phyloP scores from a whole-genome alignment of 352 stramenopile species.

The Achlya hypogyna region DNA sequence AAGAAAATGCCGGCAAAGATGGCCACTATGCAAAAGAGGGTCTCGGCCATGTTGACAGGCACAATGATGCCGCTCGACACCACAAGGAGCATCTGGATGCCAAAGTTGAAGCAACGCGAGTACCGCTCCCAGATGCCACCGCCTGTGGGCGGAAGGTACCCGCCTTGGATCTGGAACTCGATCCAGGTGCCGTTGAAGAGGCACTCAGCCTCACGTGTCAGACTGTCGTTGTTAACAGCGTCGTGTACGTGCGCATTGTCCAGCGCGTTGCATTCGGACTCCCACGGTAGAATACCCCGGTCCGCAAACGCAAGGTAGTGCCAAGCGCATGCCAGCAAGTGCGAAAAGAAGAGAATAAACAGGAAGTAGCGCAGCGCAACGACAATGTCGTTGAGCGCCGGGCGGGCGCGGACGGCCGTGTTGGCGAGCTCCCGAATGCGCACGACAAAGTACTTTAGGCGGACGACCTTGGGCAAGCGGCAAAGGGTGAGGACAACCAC shows the following conservation, averaged over 20 bases:
- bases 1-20: constrained; percentile 22
- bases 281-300: constrained; percentile 17
- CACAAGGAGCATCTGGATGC: constrained; percentile 22
- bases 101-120: constrained; percentile 21
- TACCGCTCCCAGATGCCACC: constrained; percentile 19
- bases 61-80: constrained; percentile 16
- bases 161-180: constrained; percentile 19
- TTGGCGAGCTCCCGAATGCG: constrained; percentile 13
- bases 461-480: constrained; percentile 11
- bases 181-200: constrained; percentile 21
- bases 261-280: constrained; percentile 4
- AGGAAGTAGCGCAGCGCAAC: constrained; percentile 17
- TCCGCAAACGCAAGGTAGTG: constrained; percentile 19
- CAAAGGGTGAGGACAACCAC: constrained; percentile 10
- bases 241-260: background rate
- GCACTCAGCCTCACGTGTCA: background rate
- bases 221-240: background rate
- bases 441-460: constrained; percentile 10
- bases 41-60: constrained; percentile 21
- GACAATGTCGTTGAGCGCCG: constrained; percentile 4
- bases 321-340: constrained; percentile 13
- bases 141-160: constrained; percentile 12
- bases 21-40: constrained; percentile 17
- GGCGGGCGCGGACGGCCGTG: background rate
- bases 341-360: constrained; percentile 20